Conservation (phyloP, 2,329 filamentous ascomycete genomes). For the Clonostachys solani region DNA sequence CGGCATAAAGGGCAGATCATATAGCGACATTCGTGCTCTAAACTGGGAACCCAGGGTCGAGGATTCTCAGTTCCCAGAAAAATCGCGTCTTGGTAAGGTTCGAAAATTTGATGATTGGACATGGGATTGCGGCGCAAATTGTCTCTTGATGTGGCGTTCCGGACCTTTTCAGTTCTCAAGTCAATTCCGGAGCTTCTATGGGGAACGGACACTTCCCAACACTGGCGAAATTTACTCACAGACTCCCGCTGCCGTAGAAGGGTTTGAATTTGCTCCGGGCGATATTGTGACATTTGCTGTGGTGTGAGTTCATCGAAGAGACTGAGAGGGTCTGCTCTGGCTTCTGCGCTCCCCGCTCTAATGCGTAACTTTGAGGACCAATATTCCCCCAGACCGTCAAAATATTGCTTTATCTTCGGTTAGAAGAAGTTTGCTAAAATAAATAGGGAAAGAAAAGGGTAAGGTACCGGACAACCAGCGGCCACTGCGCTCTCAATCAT, state of each 20-base stretch:
- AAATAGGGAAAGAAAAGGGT: not conserved
- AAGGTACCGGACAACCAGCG: slow-evolving; percentile 11
- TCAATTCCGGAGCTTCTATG: not conserved
- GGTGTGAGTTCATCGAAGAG: slow-evolving; percentile 38
- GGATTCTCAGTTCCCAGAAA: slow-evolving; percentile 8
- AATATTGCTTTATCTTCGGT: slow-evolving; percentile 13
- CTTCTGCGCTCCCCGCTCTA: slow-evolving; percentile 32
- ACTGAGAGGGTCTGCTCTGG: slow-evolving; percentile 34
- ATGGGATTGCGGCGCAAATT: slow-evolving; percentile 11
- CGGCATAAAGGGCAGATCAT: slow-evolving; percentile 47
- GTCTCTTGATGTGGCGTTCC: slow-evolving; percentile 20
- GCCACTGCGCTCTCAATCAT: slow-evolving; percentile 21
- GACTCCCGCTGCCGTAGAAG: slow-evolving; percentile 46
- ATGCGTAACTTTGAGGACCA: slow-evolving; percentile 24
- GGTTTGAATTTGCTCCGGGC: slow-evolving; percentile 36
- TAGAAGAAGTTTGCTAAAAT: not conserved
- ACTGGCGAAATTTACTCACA: slow-evolving; percentile 30
- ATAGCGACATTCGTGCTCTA: slow-evolving; percentile 40
- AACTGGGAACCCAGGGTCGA: slow-evolving; percentile 25
- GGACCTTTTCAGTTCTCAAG: slow-evolving; percentile 16
- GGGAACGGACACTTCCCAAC: not conserved
- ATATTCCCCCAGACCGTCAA: slow-evolving; percentile 25
- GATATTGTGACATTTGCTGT: slow-evolving; percentile 38
- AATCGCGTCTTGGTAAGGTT: slow-evolving; percentile 4
- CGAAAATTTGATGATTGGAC: not conserved